Conservation (phyloP, 2,329 filamentous ascomycete genomes). For the Aureobasidium sp. region DNA sequence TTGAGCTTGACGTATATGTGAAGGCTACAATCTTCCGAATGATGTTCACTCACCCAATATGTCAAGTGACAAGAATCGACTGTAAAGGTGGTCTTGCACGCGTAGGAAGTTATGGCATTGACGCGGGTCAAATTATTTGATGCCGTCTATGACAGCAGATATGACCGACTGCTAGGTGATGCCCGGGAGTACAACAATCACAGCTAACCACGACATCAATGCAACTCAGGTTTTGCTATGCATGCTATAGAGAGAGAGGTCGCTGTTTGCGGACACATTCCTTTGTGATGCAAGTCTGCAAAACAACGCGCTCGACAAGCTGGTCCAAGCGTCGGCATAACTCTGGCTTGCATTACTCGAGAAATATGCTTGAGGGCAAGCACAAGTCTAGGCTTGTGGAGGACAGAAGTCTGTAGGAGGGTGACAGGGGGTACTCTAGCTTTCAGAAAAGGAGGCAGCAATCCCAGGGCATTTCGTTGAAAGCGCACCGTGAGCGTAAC, state of each 20-base stretch:
- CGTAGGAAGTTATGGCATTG: neutral
- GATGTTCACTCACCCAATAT: neutral
- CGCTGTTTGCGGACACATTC: constrained; percentile 12
- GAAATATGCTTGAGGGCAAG: neutral
- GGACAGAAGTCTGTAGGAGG: too few relatives aligned
- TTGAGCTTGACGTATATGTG: neutral
- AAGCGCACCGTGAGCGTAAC: neutral
- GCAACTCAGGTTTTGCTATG: neutral
- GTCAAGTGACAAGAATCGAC: neutral
- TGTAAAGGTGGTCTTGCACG: neutral
- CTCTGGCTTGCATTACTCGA: constrained; percentile 1
- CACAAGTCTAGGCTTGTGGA: neutral
- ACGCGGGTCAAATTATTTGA: neutral
- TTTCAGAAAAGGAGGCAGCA: neutral
- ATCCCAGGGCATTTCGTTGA: neutral
- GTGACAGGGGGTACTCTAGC: neutral
- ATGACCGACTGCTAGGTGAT: neutral
- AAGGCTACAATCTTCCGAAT: neutral
- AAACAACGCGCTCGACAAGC: constrained; percentile 6
- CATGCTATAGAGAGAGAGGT: neutral
- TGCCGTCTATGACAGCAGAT: neutral
- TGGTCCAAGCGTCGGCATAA: constrained; percentile 11
- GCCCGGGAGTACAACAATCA: neutral
- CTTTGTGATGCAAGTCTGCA: neutral
- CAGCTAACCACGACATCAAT: neutral